Evolutionary conservation across 1,284 basidiomycete species (phyloP), one percentile per base, ranked within the genome.

Genomic region (Hypsizygus ulmarius): DNA sequence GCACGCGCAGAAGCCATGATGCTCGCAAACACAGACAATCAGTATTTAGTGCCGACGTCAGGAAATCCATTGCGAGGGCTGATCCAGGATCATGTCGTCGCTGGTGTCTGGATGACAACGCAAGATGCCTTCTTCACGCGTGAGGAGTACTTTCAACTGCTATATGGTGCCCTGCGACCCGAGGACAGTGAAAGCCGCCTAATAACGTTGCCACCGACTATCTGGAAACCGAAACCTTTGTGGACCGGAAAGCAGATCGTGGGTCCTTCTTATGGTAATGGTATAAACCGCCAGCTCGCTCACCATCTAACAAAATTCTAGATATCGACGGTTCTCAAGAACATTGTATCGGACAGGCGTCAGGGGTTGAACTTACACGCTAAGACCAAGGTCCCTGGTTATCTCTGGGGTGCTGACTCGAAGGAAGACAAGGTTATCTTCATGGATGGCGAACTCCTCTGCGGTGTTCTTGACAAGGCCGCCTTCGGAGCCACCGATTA

Each of bases 181-280:
- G 97, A 99, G 70, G 85, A 89, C 33, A 81, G 86, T 53, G 81
- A 82, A 56, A 81, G 85, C 35, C 82, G 85, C 21, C 76, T 99
- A 43, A 66, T 82, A 43, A 98, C 93, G 2, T 65, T 98, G 5
- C 90, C 94, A 1, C 97, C 97, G 2, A 79, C 96, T 1, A 88
- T 99, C 52, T 91, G 89, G 85, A 93, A 90, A 67, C 97, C 97
- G 1, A 75, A 70, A 57, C 84, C 93, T 0, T 70, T 96, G 48
- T 99, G 97, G 97, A 98, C 96, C 0, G 97, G 97, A 47, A 99
- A 99, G 69, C 97, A 99, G 70, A 83, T 99, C 52, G 93, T 96
- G 62, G 69, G 84, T 70, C 12, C 32, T 15, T 25, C 14, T 56
- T 43, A 49, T 25, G 14, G 28, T 45, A 42, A 47, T 37, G 3